phyloP scores from a whole-genome alignment of 2,329 filamentous ascomycete species.

The Aspergillus oerlinghausenensis region DNA sequence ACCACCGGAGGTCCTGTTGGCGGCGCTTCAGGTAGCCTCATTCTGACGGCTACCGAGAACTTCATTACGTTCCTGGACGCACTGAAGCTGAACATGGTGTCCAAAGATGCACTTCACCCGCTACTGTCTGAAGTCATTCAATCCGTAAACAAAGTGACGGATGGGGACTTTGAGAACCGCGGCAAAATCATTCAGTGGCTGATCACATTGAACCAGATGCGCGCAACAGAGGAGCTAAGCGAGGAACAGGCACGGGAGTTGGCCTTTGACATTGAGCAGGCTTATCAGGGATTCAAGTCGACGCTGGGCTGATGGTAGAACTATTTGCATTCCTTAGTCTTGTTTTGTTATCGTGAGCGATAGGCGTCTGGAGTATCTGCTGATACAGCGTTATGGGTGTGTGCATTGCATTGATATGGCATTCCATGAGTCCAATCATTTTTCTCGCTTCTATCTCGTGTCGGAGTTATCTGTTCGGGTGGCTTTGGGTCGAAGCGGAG shows the following conservation, averaged over 20 bases:
- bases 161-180: constrained; percentile 88
- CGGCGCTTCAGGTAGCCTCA: constrained; percentile 58
- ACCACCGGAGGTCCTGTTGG: constrained; percentile 24
- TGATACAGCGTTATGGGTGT: constrained; percentile 1
- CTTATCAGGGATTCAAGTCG: constrained; percentile 89
- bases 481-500: constrained; percentile 11
- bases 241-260: constrained; percentile 85
- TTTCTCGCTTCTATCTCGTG: constrained; percentile 2
- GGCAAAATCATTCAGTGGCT: constrained; percentile 99
- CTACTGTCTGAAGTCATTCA: constrained; percentile 93
- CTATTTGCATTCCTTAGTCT: background rate
- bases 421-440: background rate
- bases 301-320: constrained; percentile 53
- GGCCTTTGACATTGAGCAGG: constrained; percentile 88
- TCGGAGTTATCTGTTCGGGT: constrained; percentile 6
- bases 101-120: constrained; percentile 95
- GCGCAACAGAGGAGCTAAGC: constrained; percentile 82
- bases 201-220: constrained; percentile 96
- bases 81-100: constrained; percentile 82
- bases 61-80: constrained; percentile 98
- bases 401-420: background rate
- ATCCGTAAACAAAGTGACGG: constrained; percentile 93
- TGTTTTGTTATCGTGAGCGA: background rate
- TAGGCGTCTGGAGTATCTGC: constrained; percentile 15
- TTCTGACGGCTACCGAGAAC: constrained; percentile 89